Evolutionary conservation across 2,329 filamentous ascomycete genomes (phyloP), one percentile per base, ranked within the genome.

Genomic region (Arthrobotrys conoides): DNA sequence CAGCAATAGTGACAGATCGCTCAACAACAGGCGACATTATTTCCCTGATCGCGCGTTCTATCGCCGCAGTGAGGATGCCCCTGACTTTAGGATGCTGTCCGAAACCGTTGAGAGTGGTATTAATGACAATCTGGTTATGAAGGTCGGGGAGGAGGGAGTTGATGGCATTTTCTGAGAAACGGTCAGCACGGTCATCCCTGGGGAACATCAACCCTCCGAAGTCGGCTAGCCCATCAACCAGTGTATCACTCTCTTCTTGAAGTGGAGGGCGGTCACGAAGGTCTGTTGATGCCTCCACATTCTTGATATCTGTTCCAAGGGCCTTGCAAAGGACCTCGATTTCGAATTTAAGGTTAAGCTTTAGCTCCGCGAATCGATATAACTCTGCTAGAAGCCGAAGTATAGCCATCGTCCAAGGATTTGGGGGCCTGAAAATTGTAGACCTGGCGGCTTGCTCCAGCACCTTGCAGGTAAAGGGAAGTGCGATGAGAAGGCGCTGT

Each of bases 21-120:
- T 99, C 96, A 14, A 99, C 96, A 0, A 99, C 96, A 24, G 96
- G 96, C 67, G 95, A 93, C 78, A 99, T 98, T 71, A 99, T 99
- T 83, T 99, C 96, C 76, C 93, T 91, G 49, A 99, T 91, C 36
- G 96, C 95, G 77, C 94, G 92, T 57, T 93, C 93, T 68, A 97
- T 92, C 44, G 96, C 94, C 57, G 88, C 91, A 80, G 92, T 90
- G 71, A 98, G 93, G 81, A 98, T 97, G 81, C 88, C 88, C 77
- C 89, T 87, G 55, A 91, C 85, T 71, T 80, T 75, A 16, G 80
- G 80, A 63, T 82, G 80, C 27, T 82, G 82, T 36, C 82, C 80
- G 46, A 82, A 77, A 9, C 81, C 81, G 46, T 81, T 82, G 65
- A 82, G 80, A 20, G 80, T 81, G 57, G 82, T 82, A 33, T 81